Percentiles rank a stretch among this genome's conserved stretches.
Conservation (phyloP, 1,139 yeast species). For the Candida freyschussii region DNA sequence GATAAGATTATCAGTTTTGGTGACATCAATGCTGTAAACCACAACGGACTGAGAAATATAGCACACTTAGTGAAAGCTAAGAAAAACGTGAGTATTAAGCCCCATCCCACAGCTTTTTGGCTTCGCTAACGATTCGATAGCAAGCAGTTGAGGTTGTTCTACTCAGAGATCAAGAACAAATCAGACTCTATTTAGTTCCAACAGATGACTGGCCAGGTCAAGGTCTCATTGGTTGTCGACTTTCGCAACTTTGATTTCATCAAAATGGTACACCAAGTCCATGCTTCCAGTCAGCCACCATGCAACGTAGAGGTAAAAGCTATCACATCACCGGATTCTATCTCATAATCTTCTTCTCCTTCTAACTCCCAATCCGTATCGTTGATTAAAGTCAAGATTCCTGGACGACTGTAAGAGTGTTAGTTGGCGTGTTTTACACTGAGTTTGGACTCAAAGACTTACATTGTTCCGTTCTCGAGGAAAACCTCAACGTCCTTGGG, state of each 20-base stretch:
- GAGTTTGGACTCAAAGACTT: constrained; percentile 1
- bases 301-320: constrained; percentile 92
- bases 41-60: constrained; percentile 26
- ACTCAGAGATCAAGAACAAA: constrained; percentile 4
- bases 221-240: constrained; percentile 70
- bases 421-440: not conserved
- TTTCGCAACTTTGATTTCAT: constrained; percentile 6
- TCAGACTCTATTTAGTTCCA: constrained; percentile 40
- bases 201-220: constrained; percentile 60
- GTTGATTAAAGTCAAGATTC: constrained; percentile 83
- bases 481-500: constrained; percentile 68
- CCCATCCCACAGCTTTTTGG: no score
- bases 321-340: constrained; percentile 72
- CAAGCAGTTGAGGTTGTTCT: constrained; percentile 1
- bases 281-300: constrained; percentile 62
- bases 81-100: constrained; percentile 8
- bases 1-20: constrained; percentile 55
- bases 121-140: no score
- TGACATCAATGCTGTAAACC: constrained; percentile 38
- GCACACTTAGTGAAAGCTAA: constrained; percentile 28
- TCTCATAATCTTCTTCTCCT: constrained; percentile 74
- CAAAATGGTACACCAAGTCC: not conserved
- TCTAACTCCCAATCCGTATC: constrained; percentile 98
- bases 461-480: constrained; percentile 63
- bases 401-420: constrained; percentile 53